Percentiles rank a stretch among this genome's conserved stretches.
These are phyloP conservation scores for Kwoniella shandongensis DNA, from an alignment of 768 basidiomycete species.

Conservation along the genomic window DNA sequence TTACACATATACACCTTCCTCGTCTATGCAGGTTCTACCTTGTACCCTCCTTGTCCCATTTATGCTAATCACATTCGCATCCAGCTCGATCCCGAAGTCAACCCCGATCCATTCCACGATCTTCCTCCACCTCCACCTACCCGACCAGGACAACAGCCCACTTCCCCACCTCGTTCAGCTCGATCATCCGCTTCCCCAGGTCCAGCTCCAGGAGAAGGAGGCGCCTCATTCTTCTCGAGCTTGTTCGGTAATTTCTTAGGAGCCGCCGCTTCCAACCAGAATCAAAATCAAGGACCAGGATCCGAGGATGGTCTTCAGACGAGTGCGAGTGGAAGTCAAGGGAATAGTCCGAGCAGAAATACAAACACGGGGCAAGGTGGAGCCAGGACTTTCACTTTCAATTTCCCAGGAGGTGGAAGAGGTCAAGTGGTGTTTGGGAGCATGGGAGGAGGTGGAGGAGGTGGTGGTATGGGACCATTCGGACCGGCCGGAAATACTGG, in stretches of 20 bases:
- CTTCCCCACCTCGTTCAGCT: constrained; percentile 1
- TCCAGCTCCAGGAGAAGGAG: constrained; percentile 15
- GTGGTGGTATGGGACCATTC: constrained; percentile 23
- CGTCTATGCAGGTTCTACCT: neutral
- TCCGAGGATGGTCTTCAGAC: neutral
- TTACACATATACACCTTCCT: neutral
- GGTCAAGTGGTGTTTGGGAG: constrained; percentile 39
- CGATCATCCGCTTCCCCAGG: constrained; percentile 3
- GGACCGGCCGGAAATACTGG: constrained; percentile 17
- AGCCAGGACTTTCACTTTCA: constrained; percentile 33
- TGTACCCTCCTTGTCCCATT: neutral
- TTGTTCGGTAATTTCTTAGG: constrained; percentile 28
- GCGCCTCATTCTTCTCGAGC: constrained; percentile 22
- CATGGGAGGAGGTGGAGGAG: constrained; percentile 12
- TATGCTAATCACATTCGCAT: neutral
- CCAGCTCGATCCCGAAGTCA: constrained; percentile 39
- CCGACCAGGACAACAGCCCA: constrained; percentile 13
- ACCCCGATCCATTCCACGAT: constrained; percentile 40
- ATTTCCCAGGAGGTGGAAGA: constrained; percentile 41
- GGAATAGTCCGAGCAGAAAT: constrained; percentile 8
- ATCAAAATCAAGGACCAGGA: neutral
- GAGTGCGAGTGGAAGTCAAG: neutral
- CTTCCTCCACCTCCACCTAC: constrained; percentile 36
- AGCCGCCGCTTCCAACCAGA: constrained; percentile 16
- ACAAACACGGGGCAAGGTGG: constrained; percentile 6